These are phyloP conservation scores for Microbotryomycetes sp. DNA, from an alignment of 1,284 basidiomycete species.

Conservation along the genomic window DNA sequence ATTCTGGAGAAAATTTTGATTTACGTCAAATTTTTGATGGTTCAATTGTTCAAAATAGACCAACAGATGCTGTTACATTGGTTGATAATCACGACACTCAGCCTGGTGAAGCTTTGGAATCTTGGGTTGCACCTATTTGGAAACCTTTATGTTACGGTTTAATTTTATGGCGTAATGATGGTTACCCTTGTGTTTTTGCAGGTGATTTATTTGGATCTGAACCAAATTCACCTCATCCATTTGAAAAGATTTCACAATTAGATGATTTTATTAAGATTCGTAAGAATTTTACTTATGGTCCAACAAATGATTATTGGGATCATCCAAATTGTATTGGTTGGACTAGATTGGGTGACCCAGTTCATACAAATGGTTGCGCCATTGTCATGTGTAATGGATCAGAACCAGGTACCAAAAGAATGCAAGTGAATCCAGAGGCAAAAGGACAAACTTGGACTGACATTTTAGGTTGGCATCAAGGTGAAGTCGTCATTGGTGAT, in stretches of 20 bases:
- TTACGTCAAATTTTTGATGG: slow-evolving; percentile 53
- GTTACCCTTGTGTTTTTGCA: slow-evolving; percentile 89
- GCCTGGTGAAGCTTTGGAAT: slow-evolving; percentile 47
- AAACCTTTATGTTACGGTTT: slow-evolving; percentile 67
- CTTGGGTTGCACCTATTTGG: slow-evolving; percentile 51
- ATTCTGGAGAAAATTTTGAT: slow-evolving; percentile 49
- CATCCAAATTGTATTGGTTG: slow-evolving; percentile 50
- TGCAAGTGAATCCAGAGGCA: slow-evolving; percentile 46
- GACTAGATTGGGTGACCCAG: slow-evolving; percentile 49
- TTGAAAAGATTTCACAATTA: slow-evolving; percentile 40
- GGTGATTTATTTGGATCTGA: slow-evolving; percentile 65
- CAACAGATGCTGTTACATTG: slow-evolving; percentile 55
- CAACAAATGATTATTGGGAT: slow-evolving; percentile 47
- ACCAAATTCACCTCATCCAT: slow-evolving; percentile 21
- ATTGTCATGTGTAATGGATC: slow-evolving; percentile 46
- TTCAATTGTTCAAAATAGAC: slow-evolving; percentile 51
- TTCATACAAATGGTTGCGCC: slow-evolving; percentile 47
- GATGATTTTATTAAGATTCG: slow-evolving; percentile 47
- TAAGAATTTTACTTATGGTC: slow-evolving; percentile 44
- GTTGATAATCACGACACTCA: slow-evolving; percentile 48
- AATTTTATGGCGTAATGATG: slow-evolving; percentile 71
- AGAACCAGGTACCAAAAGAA: slow-evolving; percentile 21
- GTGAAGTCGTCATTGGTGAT: slow-evolving; percentile 51
- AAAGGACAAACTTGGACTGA: slow-evolving; percentile 54
- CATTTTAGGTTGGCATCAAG: slow-evolving; percentile 51